Evolutionary conservation across 116 monocot genomes (phyloP).

Genomic region (Posidonia oceanica): DNA sequence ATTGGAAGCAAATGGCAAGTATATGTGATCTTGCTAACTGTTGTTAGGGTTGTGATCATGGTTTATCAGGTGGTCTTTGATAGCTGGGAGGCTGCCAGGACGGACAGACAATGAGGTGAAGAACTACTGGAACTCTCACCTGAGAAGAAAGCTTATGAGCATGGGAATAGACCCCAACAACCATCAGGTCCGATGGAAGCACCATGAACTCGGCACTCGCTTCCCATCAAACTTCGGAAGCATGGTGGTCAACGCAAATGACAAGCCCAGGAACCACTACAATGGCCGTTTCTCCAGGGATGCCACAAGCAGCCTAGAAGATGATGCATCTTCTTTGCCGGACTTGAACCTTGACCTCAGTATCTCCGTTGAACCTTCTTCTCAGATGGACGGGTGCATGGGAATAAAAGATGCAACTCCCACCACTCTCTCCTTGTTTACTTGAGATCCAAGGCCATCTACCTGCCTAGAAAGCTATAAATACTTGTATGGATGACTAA

Average conservation of each 20-base stretch:
- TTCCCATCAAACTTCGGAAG: no score
- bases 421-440: no score
- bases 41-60: no score
- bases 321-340: neutral
- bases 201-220: neutral
- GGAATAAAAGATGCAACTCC: no score
- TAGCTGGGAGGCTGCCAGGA: conserved; percentile 51
- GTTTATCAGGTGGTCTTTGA: conserved; percentile 49
- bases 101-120: conserved; percentile 65
- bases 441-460: no score
- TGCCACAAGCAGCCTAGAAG: neutral
- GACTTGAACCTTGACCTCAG: neutral
- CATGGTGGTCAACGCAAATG: no score
- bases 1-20: no score
- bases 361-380: neutral
- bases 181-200: conserved; percentile 23
- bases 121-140: conserved; percentile 69
- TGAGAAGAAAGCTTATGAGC: conserved; percentile 59
- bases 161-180: conserved; percentile 65
- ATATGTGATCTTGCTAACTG: no score
- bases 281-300: neutral
- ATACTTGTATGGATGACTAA: no score
- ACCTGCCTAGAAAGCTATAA: no score
- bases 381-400: no score
- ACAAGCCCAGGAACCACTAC: no score